phyloP scores from a whole-genome alignment of 2,329 filamentous ascomycete species.

The Alternaria triticimaculans region DNA sequence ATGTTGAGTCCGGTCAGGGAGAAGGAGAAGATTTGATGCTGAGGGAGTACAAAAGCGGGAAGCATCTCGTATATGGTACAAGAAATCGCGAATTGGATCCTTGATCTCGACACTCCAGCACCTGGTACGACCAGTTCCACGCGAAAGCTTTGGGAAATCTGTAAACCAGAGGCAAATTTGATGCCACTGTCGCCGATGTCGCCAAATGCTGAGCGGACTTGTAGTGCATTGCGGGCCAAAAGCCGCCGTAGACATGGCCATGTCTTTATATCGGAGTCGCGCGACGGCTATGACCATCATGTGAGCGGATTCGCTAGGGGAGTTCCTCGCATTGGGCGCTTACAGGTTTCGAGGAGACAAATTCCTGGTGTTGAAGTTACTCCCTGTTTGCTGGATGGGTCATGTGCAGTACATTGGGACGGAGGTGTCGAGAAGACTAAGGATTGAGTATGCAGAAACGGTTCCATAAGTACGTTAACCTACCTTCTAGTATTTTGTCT shows the following conservation, averaged over 20 bases:
- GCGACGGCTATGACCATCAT: background rate
- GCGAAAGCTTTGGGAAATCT: background rate
- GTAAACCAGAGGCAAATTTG: background rate
- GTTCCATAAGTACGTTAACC: too few species aligned
- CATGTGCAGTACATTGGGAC: too few species aligned
- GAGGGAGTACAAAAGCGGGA: background rate
- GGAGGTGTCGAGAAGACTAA: too few species aligned
- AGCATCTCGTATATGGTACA: background rate
- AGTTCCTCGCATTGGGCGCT: too few species aligned
- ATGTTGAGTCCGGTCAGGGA: background rate
- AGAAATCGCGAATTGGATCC: background rate
- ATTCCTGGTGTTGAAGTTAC: too few species aligned
- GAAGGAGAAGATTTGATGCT: background rate
- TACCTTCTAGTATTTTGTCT: too few species aligned
- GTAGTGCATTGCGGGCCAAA: background rate
- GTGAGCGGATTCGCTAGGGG: background rate
- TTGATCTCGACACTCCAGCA: background rate
- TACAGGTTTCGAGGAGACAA: too few species aligned
- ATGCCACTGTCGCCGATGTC: background rate
- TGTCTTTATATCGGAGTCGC: background rate
- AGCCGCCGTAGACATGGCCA: background rate
- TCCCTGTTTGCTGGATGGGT: too few species aligned
- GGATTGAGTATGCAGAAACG: too few species aligned
- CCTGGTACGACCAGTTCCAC: background rate
- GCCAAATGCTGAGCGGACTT: background rate